phyloP scores from a whole-genome alignment of 805 yeast genomes.

The Komagataella populi region DNA sequence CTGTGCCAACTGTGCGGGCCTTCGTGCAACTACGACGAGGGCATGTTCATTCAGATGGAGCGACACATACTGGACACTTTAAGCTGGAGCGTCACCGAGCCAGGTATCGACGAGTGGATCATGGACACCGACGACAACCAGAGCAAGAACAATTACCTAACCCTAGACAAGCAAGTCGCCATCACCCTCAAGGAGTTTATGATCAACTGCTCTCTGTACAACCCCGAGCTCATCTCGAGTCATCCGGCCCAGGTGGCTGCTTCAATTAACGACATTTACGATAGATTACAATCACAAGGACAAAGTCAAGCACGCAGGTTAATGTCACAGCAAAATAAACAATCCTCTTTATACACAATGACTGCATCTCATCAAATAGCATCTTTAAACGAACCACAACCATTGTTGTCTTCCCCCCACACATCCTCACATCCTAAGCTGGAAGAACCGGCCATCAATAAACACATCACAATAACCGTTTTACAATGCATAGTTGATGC shows the following conservation, averaged over 20 bases:
- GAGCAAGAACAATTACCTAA: conserved; percentile 20
- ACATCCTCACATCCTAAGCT: background rate
- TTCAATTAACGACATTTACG: conserved; percentile 4
- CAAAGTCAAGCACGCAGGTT: background rate
- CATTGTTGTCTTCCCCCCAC: background rate
- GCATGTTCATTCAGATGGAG: conserved; percentile 65
- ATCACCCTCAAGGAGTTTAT: conserved; percentile 35
- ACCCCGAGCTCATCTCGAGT: conserved; percentile 26
- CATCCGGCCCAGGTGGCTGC: conserved; percentile 14
- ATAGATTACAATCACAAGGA: conserved; percentile 1
- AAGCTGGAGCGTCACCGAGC: conserved; percentile 60
- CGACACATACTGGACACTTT: conserved; percentile 57
- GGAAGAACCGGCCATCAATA: background rate
- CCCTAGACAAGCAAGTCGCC: conserved; percentile 17
- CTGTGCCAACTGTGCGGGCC: conserved; percentile 61
- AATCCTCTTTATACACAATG: background rate
- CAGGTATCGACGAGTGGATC: conserved; percentile 37
- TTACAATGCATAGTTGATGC: background rate
- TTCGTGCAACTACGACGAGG: conserved; percentile 41
- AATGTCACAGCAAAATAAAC: background rate
- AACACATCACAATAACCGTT: background rate
- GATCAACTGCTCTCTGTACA: conserved; percentile 33
- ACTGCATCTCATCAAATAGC: background rate
- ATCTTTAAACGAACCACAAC: background rate
- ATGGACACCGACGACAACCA: conserved; percentile 28